Base-by-base conservation (phyloP, 2,329 filamentous ascomycete species). In the Colletotrichum sp. region DNA sequence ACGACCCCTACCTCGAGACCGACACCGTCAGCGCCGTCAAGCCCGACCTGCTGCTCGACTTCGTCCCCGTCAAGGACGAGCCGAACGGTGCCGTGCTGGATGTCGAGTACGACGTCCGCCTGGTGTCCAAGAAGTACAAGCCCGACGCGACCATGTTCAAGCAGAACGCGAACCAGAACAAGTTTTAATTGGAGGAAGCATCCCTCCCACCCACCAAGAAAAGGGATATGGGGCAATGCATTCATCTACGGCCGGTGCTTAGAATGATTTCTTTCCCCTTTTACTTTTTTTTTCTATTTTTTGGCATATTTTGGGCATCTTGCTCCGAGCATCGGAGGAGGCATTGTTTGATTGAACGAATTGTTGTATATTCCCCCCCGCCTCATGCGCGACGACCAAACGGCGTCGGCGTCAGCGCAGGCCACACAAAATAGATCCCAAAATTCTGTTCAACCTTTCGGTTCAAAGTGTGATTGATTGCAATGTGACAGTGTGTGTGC, bases 1-100 rank as follows among this genome's bases (percentile, higher is more conserved):
- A 86, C 72, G 87, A 89, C 81, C 84, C 87, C 70, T 91, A 93
- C 77, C 84, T 93, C 18, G 75, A 77, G 31, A 80, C 82, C 29
- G 82, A 84, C 70, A 82, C 82, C 1, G 82, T 82, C 8, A 83
- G 82, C 65, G 82, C 82, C 13, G 82, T 84, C 24, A 83, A 84
- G 74, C 77, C 80, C 34, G 80, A 84, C 65, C 80, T 86, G 4
- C 77, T 85, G 15, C 84, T 86, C n/a, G 83, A 86, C 33, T 87
- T 87, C 73, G 82, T 83, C 65, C 85, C 85, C 21, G 77, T 85
- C 34, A 77, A 83, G 70, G 80, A 82, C 63, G 82, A 83, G 31
- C 75, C 78, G 6, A 80, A 81, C 36, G 77, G 76, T n/a, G 82
- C 78, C 16, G 43, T 72, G 1, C 63, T 83, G 8, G 81, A 83